Base-by-base conservation (phyloP, 306 rosid genomes). In the Citrullus mucosospermus region DNA sequence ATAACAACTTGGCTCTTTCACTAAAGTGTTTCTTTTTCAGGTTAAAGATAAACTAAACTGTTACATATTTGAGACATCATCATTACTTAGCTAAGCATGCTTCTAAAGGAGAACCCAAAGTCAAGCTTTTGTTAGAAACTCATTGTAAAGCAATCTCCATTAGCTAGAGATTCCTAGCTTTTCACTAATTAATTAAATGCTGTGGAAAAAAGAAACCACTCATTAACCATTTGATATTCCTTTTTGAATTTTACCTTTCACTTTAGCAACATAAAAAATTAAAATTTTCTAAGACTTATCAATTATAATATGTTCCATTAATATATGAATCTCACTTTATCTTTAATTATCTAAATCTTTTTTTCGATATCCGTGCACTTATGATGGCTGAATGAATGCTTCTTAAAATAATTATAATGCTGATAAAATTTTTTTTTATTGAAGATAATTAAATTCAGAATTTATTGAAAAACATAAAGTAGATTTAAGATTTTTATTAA, bases 41-140 rank as follows among this genome's bases (percentile, higher is more conserved):
- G 36, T 7, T 69, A 69, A 69, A 69, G 75, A 12, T 57, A 69
- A 44, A 50, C 43, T 4, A 17, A 72, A 25, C 59, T 50, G 77
- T 30, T 72, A 50, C 77, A 8, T 8, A 72, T 72, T 48, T 14
- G 60, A 25, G 12, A 72, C 77, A 72, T 16, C n/a, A 72, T 72
- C 60, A 72, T 72, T 72, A 50, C 60, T 50, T 6, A 15, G 77
- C 60, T 30, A 50, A 50, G 77, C 77, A 50, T 72, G 77, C 77
- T 11, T 72, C 77, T 16, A 72, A 72, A 72, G 77, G 2, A 2
- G 25, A 50, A 2, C 32, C 77, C 58, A 72, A 50, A 72, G 77
- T 72, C 77, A 72, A 72, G 9, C 10, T 72, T 72, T 50, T 72
- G 57, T 70, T 50, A 32, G 25, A 72, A 72, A 72, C 77, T 50